A percentile compares a stretch with the other conserved stretches of the same genome.
Evolutionary conservation across 345 rosid species (phyloP).

Genomic region (Erysimum cheiranthoides): DNA sequence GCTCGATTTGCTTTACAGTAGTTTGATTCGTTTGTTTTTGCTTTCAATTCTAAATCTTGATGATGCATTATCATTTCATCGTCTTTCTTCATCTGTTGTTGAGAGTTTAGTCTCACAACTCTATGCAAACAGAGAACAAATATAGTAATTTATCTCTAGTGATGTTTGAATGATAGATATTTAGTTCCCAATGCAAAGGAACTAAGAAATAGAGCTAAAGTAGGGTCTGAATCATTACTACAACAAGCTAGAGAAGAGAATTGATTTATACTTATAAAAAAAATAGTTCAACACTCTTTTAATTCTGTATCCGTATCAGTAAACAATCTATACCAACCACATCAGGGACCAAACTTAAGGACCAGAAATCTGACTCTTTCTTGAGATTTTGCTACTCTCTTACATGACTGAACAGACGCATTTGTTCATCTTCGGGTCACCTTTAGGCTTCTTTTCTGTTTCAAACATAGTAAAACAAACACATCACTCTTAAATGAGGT

Average conservation of each 20-base stretch:
- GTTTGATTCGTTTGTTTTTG: background rate
- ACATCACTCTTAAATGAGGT: constrained; percentile 28
- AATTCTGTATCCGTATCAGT: constrained; percentile 33
- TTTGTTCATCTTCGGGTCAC: constrained; percentile 69
- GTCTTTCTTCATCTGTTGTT: background rate
- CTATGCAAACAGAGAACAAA: background rate
- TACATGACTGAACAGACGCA: constrained; percentile 88
- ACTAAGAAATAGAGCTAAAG: constrained; percentile 12
- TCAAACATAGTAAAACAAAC: constrained; percentile 32
- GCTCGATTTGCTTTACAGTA: background rate
- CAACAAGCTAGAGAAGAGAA: constrained; percentile 26
- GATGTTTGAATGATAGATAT: too few species aligned
- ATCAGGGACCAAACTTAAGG: constrained; percentile 21
- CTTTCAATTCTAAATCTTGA: background rate
- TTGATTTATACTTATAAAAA: constrained; percentile 28
- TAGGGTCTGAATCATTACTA: background rate
- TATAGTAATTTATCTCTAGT: background rate
- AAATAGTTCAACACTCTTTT: constrained; percentile 28
- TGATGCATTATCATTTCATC: background rate
- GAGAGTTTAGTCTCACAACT: background rate
- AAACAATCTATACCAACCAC: constrained; percentile 45
- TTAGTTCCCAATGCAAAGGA: constrained; percentile 16
- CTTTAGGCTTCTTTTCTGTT: constrained; percentile 75
- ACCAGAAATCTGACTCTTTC: constrained; percentile 18
- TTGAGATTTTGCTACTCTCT: constrained; percentile 30